Base-by-base conservation (phyloP, 176 grass and related monocot species). In the Pontederia paniculata region DNA sequence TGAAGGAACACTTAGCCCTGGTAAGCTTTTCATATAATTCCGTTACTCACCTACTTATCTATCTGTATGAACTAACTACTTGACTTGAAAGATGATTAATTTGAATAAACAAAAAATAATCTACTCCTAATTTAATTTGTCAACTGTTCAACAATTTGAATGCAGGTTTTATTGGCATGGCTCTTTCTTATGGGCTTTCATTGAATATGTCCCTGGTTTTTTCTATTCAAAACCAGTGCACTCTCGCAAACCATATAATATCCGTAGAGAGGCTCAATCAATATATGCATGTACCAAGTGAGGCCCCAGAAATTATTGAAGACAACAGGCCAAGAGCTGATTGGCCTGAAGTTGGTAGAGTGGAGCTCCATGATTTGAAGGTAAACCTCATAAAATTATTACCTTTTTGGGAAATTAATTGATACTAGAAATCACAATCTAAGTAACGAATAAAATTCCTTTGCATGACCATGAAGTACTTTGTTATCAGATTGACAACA, bases 101-200 rank as follows among this genome's bases (percentile, higher is more conserved):
- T 37, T 6, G 28, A 37, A 37, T 37, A 6, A 37, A 6, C 28
- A 37, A 37, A 37, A 6, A 37, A 37, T 37, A n/a, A n/a, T n/a
- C 7, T 5, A 37, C 3, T 37, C 5, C 0, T 37, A 37, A 37
- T 37, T 37, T 62, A 9, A 12, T 9, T 23, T 41, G 60, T 55
- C 13, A 2, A 43, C 10, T 62, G 45, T 62, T 17, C 25, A 3
- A 37, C 17, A 2, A 48, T 66, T 61, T 44, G 16, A 16, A 57
- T 52, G 54, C 83, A 98, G 93, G 86, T 44, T 91, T 91, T 81
- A 77, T 98, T 19, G 86, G 93, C 65, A 84, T 98, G 86, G 93
- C 83, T 44, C 66, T 97, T 57, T 97, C 93, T 18, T 91, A 97
- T 77, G 93, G 93, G 41, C 77, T 97, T 50, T 91, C 93, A 21